phyloP scores from a whole-genome alignment of 805 yeast genomes.

The Candida glaebosa region DNA sequence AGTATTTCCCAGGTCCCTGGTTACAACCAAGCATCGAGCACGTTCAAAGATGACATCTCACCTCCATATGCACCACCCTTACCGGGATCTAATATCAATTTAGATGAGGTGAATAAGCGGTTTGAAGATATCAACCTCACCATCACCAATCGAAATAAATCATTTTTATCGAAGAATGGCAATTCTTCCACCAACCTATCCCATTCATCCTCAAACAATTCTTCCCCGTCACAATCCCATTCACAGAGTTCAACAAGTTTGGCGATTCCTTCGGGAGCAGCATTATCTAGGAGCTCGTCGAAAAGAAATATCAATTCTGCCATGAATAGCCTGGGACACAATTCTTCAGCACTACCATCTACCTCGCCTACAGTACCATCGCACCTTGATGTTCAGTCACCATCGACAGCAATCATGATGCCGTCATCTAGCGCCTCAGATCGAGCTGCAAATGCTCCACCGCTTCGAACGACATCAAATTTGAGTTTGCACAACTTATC shows the following conservation, averaged over 20 bases:
- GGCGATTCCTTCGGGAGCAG: conserved; percentile 5
- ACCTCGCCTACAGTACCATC: not conserved
- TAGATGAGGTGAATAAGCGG: conserved; percentile 26
- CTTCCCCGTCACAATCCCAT: conserved; percentile 39
- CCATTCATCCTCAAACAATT: conserved; percentile 18
- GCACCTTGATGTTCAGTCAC: too few species aligned
- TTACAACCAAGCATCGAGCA: conserved; percentile 71
- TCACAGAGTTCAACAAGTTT: conserved; percentile 33
- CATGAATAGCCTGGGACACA: too few species aligned
- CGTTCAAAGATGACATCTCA: conserved; percentile 50
- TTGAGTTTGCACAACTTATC: conserved; percentile 27
- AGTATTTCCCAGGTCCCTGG: conserved; percentile 73
- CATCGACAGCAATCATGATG: conserved; percentile 13
- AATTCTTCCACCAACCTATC: conserved; percentile 21
- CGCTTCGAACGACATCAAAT: conserved; percentile 18
- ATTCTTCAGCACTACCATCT: conserved; percentile 5
- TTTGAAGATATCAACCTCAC: conserved; percentile 19
- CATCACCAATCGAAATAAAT: conserved; percentile 12
- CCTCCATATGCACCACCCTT: conserved; percentile 66
- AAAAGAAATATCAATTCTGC: conserved; percentile 10
- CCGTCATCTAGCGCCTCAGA: conserved; percentile 31
- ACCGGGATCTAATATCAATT: conserved; percentile 37
- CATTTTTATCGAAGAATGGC: conserved; percentile 23
- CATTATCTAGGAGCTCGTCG: conserved; percentile 12
- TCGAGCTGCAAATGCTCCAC: conserved; percentile 21